Conservation (phyloP, 768 basidiomycete species). For the Podaxis sp. region DNA sequence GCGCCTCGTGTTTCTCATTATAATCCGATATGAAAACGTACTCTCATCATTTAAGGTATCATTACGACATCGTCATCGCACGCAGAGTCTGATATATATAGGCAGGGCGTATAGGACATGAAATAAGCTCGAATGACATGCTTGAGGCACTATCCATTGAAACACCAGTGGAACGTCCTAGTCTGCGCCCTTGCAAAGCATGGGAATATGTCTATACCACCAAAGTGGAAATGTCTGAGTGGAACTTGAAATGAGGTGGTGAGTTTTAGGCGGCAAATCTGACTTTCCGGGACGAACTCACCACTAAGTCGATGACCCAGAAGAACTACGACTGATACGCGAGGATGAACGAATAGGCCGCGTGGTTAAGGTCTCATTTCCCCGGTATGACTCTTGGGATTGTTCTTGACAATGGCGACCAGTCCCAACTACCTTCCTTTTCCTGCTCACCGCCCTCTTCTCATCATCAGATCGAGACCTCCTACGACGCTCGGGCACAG, state of each 20-base stretch:
- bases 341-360: not conserved
- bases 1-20: not conserved
- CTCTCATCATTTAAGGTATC: not conserved
- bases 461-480: not conserved
- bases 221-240: not conserved
- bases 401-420: not conserved
- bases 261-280: not conserved
- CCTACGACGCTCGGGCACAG: not conserved
- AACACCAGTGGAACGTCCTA: not conserved
- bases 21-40: not conserved
- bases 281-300: not conserved
- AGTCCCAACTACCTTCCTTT: not conserved
- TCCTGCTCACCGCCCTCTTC: not conserved
- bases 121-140: not conserved
- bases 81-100: not conserved
- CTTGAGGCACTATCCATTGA: not conserved
- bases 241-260: not conserved
- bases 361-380: not conserved
- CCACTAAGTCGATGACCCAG: not conserved
- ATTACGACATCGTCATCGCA: not conserved
- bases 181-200: not conserved
- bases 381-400: not conserved
- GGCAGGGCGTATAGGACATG: not conserved
- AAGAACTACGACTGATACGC: constrained; percentile 5
- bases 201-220: not conserved